Evolutionary conservation across 2,329 filamentous ascomycete genomes (phyloP).

Genomic region (Metarhizium sp.): DNA sequence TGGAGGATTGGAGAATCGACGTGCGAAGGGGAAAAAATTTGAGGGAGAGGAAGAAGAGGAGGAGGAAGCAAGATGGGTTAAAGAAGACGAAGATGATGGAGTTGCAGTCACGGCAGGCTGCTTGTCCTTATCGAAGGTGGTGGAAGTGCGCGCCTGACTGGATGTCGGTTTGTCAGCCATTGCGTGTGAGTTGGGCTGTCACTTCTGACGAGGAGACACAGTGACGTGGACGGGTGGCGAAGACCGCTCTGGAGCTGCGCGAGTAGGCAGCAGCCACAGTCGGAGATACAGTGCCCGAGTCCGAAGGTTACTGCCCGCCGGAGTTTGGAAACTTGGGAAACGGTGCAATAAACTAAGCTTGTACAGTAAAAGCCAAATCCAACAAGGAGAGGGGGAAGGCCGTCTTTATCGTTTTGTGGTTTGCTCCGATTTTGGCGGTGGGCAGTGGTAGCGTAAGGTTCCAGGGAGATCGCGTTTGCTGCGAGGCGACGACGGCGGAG

Average conservation of each 20-base stretch:
- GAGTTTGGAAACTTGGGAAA: not conserved
- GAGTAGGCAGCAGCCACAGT: not conserved
- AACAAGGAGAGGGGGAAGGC: not conserved
- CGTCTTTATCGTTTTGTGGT: slow-evolving; percentile 5
- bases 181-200: not conserved
- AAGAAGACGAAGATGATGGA: slow-evolving; percentile 5
- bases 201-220: not conserved
- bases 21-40: slow-evolving; percentile 8
- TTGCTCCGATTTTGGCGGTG: not conserved
- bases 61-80: slow-evolving; percentile 6
- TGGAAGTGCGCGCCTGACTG: slow-evolving; percentile 19
- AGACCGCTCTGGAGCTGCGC: not conserved
- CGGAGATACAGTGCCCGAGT: slow-evolving; percentile 2
- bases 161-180: slow-evolving; percentile 28
- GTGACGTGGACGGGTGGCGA: slow-evolving; percentile 7
- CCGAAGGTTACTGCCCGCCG: not conserved
- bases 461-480: slow-evolving; percentile 1
- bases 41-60: slow-evolving; percentile 7
- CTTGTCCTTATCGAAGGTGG: slow-evolving; percentile 19
- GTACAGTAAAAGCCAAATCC: not conserved
- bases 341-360: not conserved
- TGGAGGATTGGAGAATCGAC: slow-evolving; percentile 10
- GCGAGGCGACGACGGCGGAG: not conserved
- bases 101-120: slow-evolving; percentile 6
- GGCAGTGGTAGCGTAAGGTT: not conserved